phyloP scores from a whole-genome alignment of 345 rosid genomes.

The Rubroshorea leprosula region DNA sequence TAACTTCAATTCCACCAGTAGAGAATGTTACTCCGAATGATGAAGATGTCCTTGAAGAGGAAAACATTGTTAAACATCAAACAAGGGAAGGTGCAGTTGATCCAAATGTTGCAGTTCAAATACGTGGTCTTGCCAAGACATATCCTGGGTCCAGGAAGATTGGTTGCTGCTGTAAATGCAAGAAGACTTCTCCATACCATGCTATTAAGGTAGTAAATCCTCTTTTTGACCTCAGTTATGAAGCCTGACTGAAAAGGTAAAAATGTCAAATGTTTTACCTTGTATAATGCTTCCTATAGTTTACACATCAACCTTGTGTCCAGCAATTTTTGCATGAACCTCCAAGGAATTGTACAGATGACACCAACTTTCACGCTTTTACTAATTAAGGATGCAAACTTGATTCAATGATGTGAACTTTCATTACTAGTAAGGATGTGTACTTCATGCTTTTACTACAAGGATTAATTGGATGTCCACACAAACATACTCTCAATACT shows the following conservation, averaged over 20 bases:
- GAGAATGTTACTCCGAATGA: constrained; percentile 63
- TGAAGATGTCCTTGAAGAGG: constrained; percentile 83
- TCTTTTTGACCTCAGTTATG: constrained; percentile 1
- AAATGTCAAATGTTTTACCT: background rate
- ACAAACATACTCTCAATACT: too few species aligned
- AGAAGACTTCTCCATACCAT: constrained; percentile 78
- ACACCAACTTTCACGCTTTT: too few species aligned
- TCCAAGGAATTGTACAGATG: too few species aligned
- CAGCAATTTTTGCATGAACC: too few species aligned
- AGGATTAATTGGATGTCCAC: too few species aligned
- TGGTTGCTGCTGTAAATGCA: constrained; percentile 64
- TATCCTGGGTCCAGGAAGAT: constrained; percentile 54
- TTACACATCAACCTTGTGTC: too few species aligned
- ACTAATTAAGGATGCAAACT: too few species aligned
- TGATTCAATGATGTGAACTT: too few species aligned
- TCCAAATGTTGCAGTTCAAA: constrained; percentile 70
- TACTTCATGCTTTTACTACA: too few species aligned
- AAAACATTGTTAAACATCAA: constrained; percentile 53
- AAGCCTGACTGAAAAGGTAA: background rate
- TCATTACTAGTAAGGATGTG: too few species aligned
- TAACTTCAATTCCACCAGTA: constrained; percentile 47
- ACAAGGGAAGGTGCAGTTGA: constrained; percentile 41
- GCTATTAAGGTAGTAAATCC: constrained; percentile 61
- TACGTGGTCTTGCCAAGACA: constrained; percentile 68
- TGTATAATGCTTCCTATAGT: too few species aligned